Evolutionary conservation across 192 early-diverging fungal species (phyloP).

Genomic region (Geranomyces michiganensis): DNA sequence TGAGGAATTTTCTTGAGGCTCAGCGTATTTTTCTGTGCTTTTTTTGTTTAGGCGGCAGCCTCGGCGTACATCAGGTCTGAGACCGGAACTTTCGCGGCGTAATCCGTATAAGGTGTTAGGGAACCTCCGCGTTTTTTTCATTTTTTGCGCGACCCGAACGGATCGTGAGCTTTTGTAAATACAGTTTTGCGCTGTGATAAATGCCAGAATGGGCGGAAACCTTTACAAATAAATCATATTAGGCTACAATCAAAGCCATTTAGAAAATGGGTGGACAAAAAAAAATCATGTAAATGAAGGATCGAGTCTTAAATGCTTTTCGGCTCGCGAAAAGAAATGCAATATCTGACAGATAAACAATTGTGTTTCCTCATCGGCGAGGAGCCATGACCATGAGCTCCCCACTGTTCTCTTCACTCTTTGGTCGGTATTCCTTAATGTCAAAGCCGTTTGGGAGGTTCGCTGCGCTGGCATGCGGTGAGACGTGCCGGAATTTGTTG

Average conservation of each 20-base stretch:
- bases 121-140: too few relatives aligned
- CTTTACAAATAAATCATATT: too few relatives aligned
- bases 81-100: slow-evolving; percentile 17
- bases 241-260: too few relatives aligned
- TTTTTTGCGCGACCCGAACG: too few relatives aligned
- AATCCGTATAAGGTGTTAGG: neutral
- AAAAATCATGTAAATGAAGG: too few relatives aligned
- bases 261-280: too few relatives aligned
- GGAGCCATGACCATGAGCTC: slow-evolving; percentile 12
- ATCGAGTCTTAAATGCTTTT: too few relatives aligned
- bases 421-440: slow-evolving; percentile 16
- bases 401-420: slow-evolving; percentile 12
- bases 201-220: too few relatives aligned
- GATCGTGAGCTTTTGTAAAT: too few relatives aligned
- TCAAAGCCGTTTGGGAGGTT: slow-evolving; percentile 4
- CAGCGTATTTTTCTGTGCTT: neutral
- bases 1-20: neutral
- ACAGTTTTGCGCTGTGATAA: too few relatives aligned
- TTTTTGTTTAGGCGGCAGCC: slow-evolving; percentile 11
- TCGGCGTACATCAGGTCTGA: slow-evolving; percentile 25
- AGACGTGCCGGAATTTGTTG: slow-evolving; percentile 13
- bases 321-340: too few relatives aligned
- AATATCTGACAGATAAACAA: too few relatives aligned
- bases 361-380: neutral
- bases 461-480: slow-evolving; percentile 6